Evolutionary conservation across 176 grass and related monocot species (phyloP), one percentile per base, ranked within the genome.

Genomic region (Saccharum spontaneum): DNA sequence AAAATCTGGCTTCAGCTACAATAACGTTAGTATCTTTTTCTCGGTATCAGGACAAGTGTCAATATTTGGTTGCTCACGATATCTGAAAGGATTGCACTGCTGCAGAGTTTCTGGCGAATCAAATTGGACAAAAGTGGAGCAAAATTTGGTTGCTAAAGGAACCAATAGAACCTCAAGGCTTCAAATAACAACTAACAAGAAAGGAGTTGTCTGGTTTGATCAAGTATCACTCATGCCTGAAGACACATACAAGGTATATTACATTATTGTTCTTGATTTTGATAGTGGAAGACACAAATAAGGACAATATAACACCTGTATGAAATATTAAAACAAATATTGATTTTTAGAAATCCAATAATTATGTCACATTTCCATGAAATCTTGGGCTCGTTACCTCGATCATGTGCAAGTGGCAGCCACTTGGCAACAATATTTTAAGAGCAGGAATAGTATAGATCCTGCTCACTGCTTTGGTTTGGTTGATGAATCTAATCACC

Each of bases 161-260:
- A 86, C 88, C 82, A 83, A 70, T 69, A 87, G 79, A 83, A 87
- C 84, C 14, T 59, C 84, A 73, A 81, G 78, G 60, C 84, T 90
- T 86, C 52, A 90, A 69, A 66, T 90, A 73, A 87, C 73, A 90
- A 79, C 84, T 83, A 79, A 60, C 57, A 89, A 89, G 82, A 92
- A 78, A 44, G 86, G 82, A 48, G 79, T 88, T 78, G 68, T 92
- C 18, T 92, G 90, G 90, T 60, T 92, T 82, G 90, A 92, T 74
- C 90, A 92, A 89, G 90, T 92, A 48, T 92, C 86, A 14, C 77
- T 92, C 31, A 92, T 92, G 90, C 82, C 90, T 74, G 80, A 55
- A 81, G 90, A 92, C 83, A 92, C 90, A 66, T 92, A 86, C 45
- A 92, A 88, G 90, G 90, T 92, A 84, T 38, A 72, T 57, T 63